Conservation (phyloP, 2,329 filamentous ascomycete genomes). For the Torrubiellomyces zombiae region DNA sequence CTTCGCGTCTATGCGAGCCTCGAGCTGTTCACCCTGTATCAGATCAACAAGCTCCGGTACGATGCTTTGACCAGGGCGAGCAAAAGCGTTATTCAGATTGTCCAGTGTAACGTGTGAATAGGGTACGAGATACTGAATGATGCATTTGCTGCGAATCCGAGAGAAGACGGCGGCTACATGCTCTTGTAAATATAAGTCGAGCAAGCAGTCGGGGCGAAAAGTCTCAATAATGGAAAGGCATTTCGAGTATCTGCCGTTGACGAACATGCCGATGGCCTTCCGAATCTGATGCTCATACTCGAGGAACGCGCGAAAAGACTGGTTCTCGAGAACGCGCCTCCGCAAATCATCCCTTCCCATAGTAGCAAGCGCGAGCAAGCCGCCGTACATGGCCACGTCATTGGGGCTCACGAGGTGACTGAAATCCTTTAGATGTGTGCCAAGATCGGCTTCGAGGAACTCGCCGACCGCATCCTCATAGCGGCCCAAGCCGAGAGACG, state of each 20-base stretch:
- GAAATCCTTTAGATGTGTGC: constrained; percentile 32
- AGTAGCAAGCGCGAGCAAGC: constrained; percentile 74
- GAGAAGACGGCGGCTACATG: constrained; percentile 57
- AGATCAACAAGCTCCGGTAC: constrained; percentile 61
- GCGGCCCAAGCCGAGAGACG: constrained; percentile 27
- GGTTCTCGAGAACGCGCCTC: constrained; percentile 60
- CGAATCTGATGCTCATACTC: constrained; percentile 90
- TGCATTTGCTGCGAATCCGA: constrained; percentile 73
- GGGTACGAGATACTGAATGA: constrained; percentile 80
- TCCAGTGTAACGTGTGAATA: constrained; percentile 76
- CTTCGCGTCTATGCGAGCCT: constrained; percentile 73
- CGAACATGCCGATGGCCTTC: constrained; percentile 77
- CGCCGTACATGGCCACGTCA: constrained; percentile 84
- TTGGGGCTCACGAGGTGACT: constrained; percentile 64
- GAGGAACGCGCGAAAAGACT: constrained; percentile 67
- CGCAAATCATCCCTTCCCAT: constrained; percentile 71
- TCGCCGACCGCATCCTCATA: constrained; percentile 48
- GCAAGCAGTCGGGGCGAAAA: constrained; percentile 71
- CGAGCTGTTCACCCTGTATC: constrained; percentile 55
- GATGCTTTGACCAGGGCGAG: constrained; percentile 41
- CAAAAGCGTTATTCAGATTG: constrained; percentile 65
- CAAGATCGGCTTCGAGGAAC: constrained; percentile 51
- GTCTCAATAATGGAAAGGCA: constrained; percentile 71
- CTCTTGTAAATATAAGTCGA: constrained; percentile 70
- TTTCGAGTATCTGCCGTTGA: constrained; percentile 72